These are phyloP conservation scores for Xylaria hypoxylon DNA, from an alignment of 2,329 filamentous ascomycete species.

Conservation along the genomic window DNA sequence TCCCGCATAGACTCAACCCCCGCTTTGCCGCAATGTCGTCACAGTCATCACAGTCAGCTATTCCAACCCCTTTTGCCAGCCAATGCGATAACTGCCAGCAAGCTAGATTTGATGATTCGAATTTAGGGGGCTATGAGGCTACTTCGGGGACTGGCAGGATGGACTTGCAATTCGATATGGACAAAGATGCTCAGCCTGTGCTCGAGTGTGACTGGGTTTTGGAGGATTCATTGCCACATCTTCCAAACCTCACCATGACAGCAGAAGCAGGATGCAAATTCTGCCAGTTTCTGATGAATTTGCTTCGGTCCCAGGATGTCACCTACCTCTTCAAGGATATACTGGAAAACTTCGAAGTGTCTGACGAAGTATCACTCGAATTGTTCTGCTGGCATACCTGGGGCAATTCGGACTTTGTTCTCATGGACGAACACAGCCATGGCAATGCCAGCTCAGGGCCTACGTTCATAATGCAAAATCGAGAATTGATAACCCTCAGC, in stretches of 20 bases:
- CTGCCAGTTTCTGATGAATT: slow-evolving; percentile 16
- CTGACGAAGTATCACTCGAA: neutral
- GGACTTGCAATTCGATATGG: neutral
- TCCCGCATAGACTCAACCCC: too few species aligned
- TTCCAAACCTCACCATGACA: slow-evolving; percentile 1
- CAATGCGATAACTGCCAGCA: slow-evolving; percentile 5
- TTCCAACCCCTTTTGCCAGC: neutral
- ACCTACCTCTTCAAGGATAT: slow-evolving; percentile 11
- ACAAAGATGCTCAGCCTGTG: neutral
- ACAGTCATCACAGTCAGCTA: too few species aligned
- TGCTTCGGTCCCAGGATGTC: slow-evolving; percentile 10
- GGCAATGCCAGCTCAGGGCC: slow-evolving; percentile 2
- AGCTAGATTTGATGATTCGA: slow-evolving; percentile 11
- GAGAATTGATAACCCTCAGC: neutral
- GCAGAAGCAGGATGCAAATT: slow-evolving; percentile 20
- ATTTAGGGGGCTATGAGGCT: neutral
- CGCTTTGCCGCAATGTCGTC: too few species aligned
- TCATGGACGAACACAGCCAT: neutral
- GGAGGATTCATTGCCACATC: slow-evolving; percentile 3
- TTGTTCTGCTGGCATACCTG: slow-evolving; percentile 15
- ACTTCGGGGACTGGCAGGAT: neutral
- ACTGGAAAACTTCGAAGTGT: neutral
- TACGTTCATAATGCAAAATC: slow-evolving; percentile 12
- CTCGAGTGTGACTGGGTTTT: neutral
- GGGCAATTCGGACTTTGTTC: neutral